Conservation (phyloP, 2,329 filamentous ascomycete species). For the Epichloe aotearoae region DNA sequence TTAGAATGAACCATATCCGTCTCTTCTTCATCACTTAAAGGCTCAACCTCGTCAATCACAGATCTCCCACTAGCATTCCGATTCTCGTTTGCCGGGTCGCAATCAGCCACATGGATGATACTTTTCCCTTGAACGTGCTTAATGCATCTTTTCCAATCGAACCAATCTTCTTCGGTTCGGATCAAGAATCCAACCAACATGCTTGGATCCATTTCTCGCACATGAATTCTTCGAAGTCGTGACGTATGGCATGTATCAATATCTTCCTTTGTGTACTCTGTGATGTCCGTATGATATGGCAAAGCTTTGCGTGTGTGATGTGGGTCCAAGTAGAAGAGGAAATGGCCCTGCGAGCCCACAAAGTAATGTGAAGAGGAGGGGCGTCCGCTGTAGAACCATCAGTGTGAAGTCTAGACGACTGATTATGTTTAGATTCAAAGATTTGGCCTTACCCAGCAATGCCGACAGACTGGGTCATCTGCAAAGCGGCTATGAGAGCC, state of each 20-base stretch:
- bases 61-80: conserved; percentile 47
- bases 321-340: conserved; percentile 90
- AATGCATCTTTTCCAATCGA: conserved; percentile 65
- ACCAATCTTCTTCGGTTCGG: conserved; percentile 68
- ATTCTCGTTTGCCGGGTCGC: conserved; percentile 44
- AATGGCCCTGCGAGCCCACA: conserved; percentile 49
- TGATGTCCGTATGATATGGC: conserved; percentile 41
- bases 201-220: conserved; percentile 92
- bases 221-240: conserved; percentile 65
- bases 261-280: conserved; percentile 56
- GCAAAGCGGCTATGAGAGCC: conserved; percentile 70
- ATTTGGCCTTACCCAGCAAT: conserved; percentile 65
- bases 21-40: conserved; percentile 60
- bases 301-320: conserved; percentile 72
- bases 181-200: conserved; percentile 96
- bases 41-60: conserved; percentile 82
- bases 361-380: conserved; percentile 72
- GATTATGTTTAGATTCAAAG: not conserved
- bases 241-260: conserved; percentile 77
- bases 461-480: conserved; percentile 85
- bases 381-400: conserved; percentile 49
- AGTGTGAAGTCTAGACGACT: not conserved
- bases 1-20: conserved; percentile 25
- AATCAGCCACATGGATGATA: conserved; percentile 72
- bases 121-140: conserved; percentile 66